Conservation (phyloP, 305 asterid genomes). For the Fraxinus xanthoxyloides region DNA sequence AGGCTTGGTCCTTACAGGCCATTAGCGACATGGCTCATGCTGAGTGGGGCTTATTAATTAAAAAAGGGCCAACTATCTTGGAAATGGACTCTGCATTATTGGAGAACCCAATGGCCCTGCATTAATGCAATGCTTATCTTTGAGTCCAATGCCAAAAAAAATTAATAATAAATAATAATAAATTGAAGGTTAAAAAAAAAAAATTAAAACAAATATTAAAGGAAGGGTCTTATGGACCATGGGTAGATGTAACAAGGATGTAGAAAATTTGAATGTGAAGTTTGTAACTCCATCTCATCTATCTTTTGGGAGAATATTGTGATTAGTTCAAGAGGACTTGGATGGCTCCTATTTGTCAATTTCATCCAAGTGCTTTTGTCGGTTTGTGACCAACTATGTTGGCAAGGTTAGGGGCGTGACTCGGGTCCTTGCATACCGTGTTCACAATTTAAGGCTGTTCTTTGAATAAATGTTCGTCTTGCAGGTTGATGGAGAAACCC, state of each 20-base stretch:
- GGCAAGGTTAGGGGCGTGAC: neutral
- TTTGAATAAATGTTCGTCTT: conserved; percentile 5
- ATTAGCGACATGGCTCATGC: neutral
- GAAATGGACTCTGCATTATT: neutral
- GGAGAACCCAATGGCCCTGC: neutral
- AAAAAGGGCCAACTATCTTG: neutral
- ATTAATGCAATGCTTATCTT: neutral
- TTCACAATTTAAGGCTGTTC: conserved; percentile 5
- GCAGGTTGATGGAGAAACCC: conserved; percentile 88
- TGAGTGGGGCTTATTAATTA: neutral
- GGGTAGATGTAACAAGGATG: neutral
- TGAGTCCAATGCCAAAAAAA: neutral
- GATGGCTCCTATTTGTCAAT: neutral
- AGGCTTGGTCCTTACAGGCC: neutral
- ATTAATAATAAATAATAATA: no score
- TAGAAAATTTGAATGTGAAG: neutral
- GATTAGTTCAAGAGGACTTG: neutral
- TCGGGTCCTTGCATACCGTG: neutral
- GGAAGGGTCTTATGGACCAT: neutral
- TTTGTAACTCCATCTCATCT: neutral
- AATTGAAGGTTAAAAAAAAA: neutral
- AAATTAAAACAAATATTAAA: neutral
- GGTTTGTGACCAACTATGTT: neutral
- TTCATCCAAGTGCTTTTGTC: neutral
- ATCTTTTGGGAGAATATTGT: neutral